These are phyloP conservation scores for Schizonepeta tenuifolia DNA, from an alignment of 257 asterid genomes.

Conservation along the genomic window DNA sequence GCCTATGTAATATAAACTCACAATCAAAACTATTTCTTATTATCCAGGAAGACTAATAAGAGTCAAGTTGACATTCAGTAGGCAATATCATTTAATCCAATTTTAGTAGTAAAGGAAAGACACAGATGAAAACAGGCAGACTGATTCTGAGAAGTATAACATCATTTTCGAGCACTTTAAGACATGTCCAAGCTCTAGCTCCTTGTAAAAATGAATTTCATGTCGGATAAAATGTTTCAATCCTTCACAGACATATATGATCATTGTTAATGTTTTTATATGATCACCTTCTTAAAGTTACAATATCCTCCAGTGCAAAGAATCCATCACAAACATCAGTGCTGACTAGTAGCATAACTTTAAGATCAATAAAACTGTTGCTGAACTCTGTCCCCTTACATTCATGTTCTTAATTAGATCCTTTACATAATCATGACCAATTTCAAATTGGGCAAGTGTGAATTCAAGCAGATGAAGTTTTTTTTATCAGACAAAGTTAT, in stretches of 20 bases:
- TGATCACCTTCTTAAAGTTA: background rate
- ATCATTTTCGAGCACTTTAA: slow-evolving; percentile 1
- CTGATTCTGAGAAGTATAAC: slow-evolving; percentile 8
- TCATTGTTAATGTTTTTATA: background rate
- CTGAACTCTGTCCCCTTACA: background rate
- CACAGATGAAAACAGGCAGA: slow-evolving; percentile 10
- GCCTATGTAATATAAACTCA: background rate
- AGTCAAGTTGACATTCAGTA: slow-evolving; percentile 12
- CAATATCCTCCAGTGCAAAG: background rate
- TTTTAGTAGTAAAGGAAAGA: slow-evolving; percentile 8
- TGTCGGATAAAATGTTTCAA: slow-evolving; percentile 1
- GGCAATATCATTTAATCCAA: slow-evolving; percentile 1
- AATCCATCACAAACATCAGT: slow-evolving; percentile 2
- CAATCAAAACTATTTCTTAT: background rate
- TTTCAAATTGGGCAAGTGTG: background rate
- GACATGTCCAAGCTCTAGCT: slow-evolving; percentile 7
- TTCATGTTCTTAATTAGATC: background rate
- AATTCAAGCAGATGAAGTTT: background rate
- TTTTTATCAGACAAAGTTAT: background rate
- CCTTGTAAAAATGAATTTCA: background rate
- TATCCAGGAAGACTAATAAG: slow-evolving; percentile 24
- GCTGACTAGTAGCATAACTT: background rate
- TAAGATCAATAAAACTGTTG: background rate
- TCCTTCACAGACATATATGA: background rate
- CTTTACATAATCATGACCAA: background rate